Conservation (phyloP, 2,329 filamentous ascomycete genomes). For the Fusarium equiseti region DNA sequence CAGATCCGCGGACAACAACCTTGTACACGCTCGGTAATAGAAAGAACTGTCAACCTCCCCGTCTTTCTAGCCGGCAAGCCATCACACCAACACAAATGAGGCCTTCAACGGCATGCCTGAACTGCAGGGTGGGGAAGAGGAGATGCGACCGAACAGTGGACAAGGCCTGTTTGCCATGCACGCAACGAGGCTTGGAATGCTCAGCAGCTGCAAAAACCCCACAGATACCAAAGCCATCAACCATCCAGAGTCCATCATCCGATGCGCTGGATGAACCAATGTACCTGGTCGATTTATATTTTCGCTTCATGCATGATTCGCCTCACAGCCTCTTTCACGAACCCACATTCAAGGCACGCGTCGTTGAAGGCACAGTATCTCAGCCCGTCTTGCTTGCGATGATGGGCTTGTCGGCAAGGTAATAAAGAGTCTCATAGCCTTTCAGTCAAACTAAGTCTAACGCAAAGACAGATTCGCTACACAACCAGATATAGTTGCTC, state of each 20-base stretch:
- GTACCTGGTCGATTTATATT: conserved; percentile 39
- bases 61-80: not conserved
- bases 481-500: conserved; percentile 24
- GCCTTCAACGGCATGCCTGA: conserved; percentile 36
- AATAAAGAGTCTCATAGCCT: not conserved
- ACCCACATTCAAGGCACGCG: conserved; percentile 32
- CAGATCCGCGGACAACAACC: too few species aligned
- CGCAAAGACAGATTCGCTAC: conserved; percentile 15
- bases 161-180: conserved; percentile 28
- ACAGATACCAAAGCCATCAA: not conserved
- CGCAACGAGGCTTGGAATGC: conserved; percentile 31
- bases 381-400: conserved; percentile 39
- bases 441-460: not conserved
- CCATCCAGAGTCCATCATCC: not conserved
- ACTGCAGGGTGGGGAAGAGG: conserved; percentile 37
- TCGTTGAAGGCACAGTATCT: conserved; percentile 5
- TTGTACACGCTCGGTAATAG: too few species aligned
- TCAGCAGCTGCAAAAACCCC: not conserved
- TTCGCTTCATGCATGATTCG: conserved; percentile 39
- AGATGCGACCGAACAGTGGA: conserved; percentile 27
- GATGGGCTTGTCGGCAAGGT: conserved; percentile 43
- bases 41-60: too few species aligned
- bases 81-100: conserved; percentile 17
- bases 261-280: conserved; percentile 2
- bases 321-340: conserved; percentile 44